Evolutionary conservation across 169 alveolate genomes (phyloP), one percentile per base, ranked within the genome.

Genomic region (Babesia microti): DNA sequence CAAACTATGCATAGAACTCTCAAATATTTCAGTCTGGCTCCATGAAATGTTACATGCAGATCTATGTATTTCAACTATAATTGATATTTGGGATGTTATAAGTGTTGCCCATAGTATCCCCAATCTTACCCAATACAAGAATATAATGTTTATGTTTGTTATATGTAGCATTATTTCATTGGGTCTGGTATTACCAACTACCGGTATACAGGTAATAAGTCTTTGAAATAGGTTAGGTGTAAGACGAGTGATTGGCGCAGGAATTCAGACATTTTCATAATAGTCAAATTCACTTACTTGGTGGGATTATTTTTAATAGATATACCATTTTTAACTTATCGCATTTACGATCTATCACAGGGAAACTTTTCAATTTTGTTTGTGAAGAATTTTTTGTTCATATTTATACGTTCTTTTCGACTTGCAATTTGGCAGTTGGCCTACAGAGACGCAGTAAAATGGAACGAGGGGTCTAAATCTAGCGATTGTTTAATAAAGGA

Each of bases 1-100:
- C 50, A 26, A 39, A 14, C 42, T 59, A 17, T 65, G 70, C 1
- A 65, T 54, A 23, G 17, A 40, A 23, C 55, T 41, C 6, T 47
- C 41, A 27, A 49, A 28, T 23, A 30, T 26, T 14, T 46, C 45
- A 26, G 63, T 65, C 18, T 54, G 36, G 30, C 70, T 65, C n/a
- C 70, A 65, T 22, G 76, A 65, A 32, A 17, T 65, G 34, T 37
- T 65, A 17, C 76, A 65, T 35, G 53, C 76, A 24, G 76, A 65
- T 40, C 47, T 65, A 18, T 68, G 65, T 14, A 44, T 65, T 2
- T 35, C 68, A 0, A 65, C 70, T 12, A 41, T 63, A 3, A 43
- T 65, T 15, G 76, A 65, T 35, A 39, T 65, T 7, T 65, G 76
- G 76, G 76, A 65, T 41, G 33, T 65, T 5, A 53, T 65, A 15